These are phyloP conservation scores for Coprinopsis sp. DNA, from an alignment of 768 basidiomycete genomes.

Conservation along the genomic window DNA sequence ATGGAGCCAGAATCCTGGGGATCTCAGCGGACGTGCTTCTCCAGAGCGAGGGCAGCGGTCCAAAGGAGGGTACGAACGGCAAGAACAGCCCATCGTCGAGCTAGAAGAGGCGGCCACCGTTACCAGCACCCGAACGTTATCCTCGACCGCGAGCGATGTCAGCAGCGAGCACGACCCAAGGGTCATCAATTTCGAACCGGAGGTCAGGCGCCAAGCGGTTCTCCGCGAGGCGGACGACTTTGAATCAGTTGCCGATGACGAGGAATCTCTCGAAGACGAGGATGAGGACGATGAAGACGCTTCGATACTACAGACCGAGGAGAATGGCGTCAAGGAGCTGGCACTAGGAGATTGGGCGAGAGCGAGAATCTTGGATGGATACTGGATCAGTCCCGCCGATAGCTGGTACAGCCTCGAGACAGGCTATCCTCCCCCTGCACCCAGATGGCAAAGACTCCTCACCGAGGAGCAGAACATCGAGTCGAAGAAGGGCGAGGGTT, in stretches of 20 bases:
- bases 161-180: background rate
- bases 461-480: conserved; percentile 16
- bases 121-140: conserved; percentile 1
- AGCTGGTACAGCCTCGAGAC: conserved; percentile 43
- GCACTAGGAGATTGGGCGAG: conserved; percentile 73
- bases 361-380: conserved; percentile 65
- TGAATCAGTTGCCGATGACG: conserved; percentile 12
- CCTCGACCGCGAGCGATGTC: background rate
- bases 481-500: conserved; percentile 13
- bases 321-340: conserved; percentile 43
- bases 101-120: background rate
- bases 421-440: conserved; percentile 10
- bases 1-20: conserved; percentile 28
- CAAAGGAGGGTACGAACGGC: background rate
- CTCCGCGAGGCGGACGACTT: conserved; percentile 6
- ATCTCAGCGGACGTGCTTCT: background rate
- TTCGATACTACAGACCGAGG: conserved; percentile 37
- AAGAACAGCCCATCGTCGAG: background rate
- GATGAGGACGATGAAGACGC: conserved; percentile 45
- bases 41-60: background rate
- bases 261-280: conserved; percentile 31
- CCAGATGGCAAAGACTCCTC: background rate
- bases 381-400: conserved; percentile 74
- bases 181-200: background rate
- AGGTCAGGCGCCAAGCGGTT: background rate